Percentiles rank a stretch among this genome's conserved stretches.
These are phyloP conservation scores for Cystofilobasidium bisporidii DNA, from an alignment of 768 basidiomycete genomes.

Conservation along the genomic window DNA sequence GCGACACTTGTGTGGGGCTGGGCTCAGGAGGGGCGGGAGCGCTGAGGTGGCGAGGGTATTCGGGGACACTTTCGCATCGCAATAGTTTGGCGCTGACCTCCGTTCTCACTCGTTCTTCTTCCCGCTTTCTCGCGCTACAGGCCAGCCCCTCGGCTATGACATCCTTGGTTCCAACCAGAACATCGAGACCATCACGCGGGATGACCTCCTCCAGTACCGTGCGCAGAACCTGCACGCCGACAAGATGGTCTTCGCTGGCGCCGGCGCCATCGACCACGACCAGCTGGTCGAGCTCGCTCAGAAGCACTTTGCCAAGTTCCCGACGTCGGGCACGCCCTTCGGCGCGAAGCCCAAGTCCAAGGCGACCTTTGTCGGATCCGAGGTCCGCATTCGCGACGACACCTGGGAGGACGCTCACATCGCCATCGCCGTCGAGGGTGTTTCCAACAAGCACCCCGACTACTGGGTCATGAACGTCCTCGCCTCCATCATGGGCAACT, in stretches of 20 bases:
- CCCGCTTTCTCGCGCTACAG: constrained; percentile 42
- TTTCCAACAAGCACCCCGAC: constrained; percentile 94
- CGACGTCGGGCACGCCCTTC: constrained; percentile 76
- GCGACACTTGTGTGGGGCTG: background rate
- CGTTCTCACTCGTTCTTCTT: background rate
- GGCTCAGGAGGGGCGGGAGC: background rate
- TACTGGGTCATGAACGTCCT: constrained; percentile 96
- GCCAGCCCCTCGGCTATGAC: constrained; percentile 88
- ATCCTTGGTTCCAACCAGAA: constrained; percentile 94
- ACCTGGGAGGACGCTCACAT: constrained; percentile 78
- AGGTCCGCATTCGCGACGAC: constrained; percentile 92
- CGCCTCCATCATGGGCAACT: constrained; percentile 97
- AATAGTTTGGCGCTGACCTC: no score
- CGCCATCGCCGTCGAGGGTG: constrained; percentile 95
- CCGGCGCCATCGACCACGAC: constrained; percentile 85
- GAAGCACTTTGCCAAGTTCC: constrained; percentile 81
- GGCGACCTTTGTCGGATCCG: constrained; percentile 80
- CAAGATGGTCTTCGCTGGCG: constrained; percentile 96
- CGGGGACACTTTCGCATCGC: no score
- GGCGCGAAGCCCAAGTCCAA: constrained; percentile 61
- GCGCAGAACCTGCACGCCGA: constrained; percentile 97
- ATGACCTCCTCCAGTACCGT: constrained; percentile 83
- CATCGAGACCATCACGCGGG: constrained; percentile 86
- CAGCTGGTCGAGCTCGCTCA: constrained; percentile 91
- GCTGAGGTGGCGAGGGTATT: no score